Percentiles rank a stretch among this genome's conserved stretches.
These are phyloP conservation scores for Oxytropis ochrocephala DNA, from an alignment of 306 rosid genomes.

Conservation along the genomic window DNA sequence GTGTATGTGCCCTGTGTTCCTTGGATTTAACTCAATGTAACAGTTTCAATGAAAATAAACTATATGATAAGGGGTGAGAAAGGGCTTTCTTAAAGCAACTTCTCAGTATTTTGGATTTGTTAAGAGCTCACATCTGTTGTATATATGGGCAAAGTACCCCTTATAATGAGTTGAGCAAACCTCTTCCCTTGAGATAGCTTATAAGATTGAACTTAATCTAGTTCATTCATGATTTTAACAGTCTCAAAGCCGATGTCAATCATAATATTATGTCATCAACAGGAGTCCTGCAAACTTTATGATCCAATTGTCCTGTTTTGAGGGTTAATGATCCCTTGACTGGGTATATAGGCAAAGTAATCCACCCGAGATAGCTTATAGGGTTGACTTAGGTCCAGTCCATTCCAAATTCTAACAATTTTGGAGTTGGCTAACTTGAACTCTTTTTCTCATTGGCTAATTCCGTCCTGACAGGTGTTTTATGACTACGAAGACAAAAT, in stretches of 20 bases:
- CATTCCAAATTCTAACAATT: neutral
- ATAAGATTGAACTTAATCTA: neutral
- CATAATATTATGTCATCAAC: neutral
- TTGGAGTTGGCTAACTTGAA: constrained; percentile 15
- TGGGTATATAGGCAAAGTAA: neutral
- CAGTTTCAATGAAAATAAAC: neutral
- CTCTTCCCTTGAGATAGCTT: neutral
- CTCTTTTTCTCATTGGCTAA: neutral
- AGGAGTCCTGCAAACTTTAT: neutral
- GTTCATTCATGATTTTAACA: neutral
- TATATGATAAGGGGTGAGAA: neutral
- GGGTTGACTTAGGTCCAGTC: neutral
- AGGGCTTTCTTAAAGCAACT: constrained; percentile 1
- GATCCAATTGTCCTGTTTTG: neutral
- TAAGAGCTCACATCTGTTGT: neutral
- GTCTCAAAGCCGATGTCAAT: neutral
- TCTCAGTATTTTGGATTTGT: constrained; percentile 6
- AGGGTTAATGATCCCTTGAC: neutral
- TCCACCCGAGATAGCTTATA: neutral
- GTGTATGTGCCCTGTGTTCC: neutral
- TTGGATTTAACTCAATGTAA: neutral
- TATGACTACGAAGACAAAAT: constrained; percentile 79
- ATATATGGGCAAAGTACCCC: neutral
- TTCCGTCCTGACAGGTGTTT: constrained; percentile 45
- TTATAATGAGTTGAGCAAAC: neutral